These are phyloP conservation scores for Amyloporia xantha DNA, from an alignment of 768 basidiomycete species.

Conservation along the genomic window DNA sequence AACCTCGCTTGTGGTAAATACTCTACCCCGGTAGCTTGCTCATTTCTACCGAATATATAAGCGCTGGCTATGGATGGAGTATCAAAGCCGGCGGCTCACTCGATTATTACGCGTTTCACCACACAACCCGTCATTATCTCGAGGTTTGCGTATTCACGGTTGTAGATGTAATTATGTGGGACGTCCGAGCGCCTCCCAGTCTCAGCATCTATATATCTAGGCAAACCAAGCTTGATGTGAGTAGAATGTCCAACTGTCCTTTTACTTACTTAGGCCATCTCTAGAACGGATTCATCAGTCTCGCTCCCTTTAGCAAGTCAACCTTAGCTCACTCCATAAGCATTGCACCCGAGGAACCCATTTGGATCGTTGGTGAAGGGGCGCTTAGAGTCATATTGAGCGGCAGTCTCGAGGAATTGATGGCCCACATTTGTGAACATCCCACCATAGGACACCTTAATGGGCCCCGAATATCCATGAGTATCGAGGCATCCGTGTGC, in stretches of 20 bases:
- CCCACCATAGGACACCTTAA: constrained; percentile 36
- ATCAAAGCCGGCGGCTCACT: constrained; percentile 20
- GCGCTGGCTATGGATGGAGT: background rate
- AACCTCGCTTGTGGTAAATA: constrained; percentile 25
- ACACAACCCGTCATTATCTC: constrained; percentile 24
- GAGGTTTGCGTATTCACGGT: constrained; percentile 24
- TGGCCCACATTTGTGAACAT: constrained; percentile 34
- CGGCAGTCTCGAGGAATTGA: constrained; percentile 42
- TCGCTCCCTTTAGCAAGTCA: background rate
- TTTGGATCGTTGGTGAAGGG: constrained; percentile 41
- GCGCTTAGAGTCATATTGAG: constrained; percentile 41
- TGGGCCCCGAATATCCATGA: constrained; percentile 30
- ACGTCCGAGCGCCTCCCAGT: constrained; percentile 53
- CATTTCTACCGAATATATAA: constrained; percentile 20
- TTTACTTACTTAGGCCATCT: constrained; percentile 45
- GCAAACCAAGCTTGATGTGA: background rate
- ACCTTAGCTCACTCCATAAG: constrained; percentile 41
- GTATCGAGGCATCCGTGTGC: constrained; percentile 18
- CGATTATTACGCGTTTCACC: constrained; percentile 30
- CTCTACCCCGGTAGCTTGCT: constrained; percentile 32
- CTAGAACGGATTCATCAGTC: too few species aligned
- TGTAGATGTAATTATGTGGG: constrained; percentile 36
- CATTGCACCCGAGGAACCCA: constrained; percentile 31
- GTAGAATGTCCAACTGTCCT: background rate
- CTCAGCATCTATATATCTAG: constrained; percentile 48